These are phyloP conservation scores for Termitomyces sp. DNA, from an alignment of 768 basidiomycete species.

Conservation along the genomic window DNA sequence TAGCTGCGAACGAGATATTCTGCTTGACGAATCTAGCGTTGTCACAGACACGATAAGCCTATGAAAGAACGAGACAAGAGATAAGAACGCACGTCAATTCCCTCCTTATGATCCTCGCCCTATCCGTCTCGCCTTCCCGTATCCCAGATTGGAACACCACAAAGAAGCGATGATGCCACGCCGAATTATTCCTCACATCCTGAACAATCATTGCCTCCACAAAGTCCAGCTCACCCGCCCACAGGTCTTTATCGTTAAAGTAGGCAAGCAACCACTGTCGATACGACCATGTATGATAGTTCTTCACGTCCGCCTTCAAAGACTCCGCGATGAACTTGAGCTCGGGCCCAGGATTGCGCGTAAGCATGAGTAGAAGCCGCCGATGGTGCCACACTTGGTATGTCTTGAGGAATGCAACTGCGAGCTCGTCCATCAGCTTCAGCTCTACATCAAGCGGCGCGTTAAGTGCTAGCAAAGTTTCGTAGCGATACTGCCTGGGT, in stretches of 20 bases:
- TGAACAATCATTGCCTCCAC: no score
- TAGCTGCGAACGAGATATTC: constrained; percentile 85
- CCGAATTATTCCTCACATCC: constrained; percentile 94
- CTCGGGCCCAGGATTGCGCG: no score
- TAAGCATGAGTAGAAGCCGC: no score
- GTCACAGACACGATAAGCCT: background rate
- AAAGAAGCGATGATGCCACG: constrained; percentile 96
- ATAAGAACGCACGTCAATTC: constrained; percentile 69
- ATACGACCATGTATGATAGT: constrained; percentile 99
- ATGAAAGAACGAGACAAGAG: constrained; percentile 3
- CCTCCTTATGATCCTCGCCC: constrained; percentile 53
- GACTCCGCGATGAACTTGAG: constrained; percentile 73
- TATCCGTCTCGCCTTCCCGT: constrained; percentile 57
- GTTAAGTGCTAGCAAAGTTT: no score
- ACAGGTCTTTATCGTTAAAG: no score
- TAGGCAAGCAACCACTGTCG: no score
- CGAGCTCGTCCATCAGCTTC: constrained; percentile 82
- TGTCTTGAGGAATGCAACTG: no score
- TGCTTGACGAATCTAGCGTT: no score
- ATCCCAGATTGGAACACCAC: constrained; percentile 72
- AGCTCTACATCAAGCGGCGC: constrained; percentile 76
- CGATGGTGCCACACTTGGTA: no score
- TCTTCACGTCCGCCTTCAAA: constrained; percentile 81
- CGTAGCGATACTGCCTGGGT: constrained; percentile 90
- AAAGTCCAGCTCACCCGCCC: no score